A percentile compares a stretch with the other conserved stretches of the same genome.
Conservation (phyloP, 2,329 filamentous ascomycete species). For the Phialophora verrucosa region DNA sequence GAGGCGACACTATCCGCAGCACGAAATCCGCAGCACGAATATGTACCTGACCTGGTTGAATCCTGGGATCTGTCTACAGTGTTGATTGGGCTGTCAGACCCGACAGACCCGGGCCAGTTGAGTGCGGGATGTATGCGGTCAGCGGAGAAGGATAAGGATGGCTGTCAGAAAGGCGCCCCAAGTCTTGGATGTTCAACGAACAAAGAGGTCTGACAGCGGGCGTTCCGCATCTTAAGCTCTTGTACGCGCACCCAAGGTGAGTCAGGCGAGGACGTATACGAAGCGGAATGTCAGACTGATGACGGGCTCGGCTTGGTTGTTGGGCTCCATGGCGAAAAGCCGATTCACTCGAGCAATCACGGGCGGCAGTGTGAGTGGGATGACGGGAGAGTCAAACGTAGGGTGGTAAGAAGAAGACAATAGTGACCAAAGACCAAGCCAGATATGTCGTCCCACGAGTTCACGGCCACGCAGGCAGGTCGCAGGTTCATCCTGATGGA, state of each 20-base stretch:
- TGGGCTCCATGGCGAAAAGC: not conserved
- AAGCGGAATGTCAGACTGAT: constrained; percentile 18
- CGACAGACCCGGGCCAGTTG: constrained; percentile 13
- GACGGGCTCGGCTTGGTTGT: constrained; percentile 12
- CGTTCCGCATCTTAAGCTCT: not conserved
- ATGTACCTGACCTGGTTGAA: constrained; percentile 15
- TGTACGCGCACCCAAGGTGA: constrained; percentile 22
- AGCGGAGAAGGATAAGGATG: constrained; percentile 10
- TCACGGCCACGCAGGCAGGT: not conserved
- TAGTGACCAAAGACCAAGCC: not conserved
- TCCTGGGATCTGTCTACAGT: not conserved
- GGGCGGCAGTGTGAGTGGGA: constrained; percentile 10
- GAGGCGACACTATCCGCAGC: not conserved
- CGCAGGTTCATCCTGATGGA: not conserved
- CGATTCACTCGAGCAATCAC: constrained; percentile 6
- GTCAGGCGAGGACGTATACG: constrained; percentile 20
- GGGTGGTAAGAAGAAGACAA: constrained; percentile 1
- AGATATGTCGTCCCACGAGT: constrained; percentile 9
- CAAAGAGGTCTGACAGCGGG: constrained; percentile 1
- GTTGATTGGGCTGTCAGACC: constrained; percentile 17
- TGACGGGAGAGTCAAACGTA: constrained; percentile 15
- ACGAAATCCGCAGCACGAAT: not conserved
- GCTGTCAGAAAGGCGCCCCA: constrained; percentile 9
- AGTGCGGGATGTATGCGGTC: constrained; percentile 20
- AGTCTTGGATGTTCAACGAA: constrained; percentile 1